Base-by-base conservation (phyloP, 371 early-diverging fungal species). In the Lichtheimia corymbifera region DNA sequence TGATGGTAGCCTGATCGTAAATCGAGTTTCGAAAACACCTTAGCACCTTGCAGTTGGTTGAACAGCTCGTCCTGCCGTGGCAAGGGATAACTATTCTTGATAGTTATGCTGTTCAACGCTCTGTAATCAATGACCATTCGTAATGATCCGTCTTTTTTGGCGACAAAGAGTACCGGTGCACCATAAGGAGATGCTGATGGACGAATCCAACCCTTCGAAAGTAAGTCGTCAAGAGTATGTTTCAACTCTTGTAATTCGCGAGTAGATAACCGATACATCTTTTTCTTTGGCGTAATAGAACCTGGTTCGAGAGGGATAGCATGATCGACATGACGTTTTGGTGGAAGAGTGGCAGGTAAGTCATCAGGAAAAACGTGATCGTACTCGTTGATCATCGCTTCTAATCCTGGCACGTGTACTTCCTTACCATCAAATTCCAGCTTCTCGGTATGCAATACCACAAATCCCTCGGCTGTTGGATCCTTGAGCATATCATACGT, bases 81-180 rank as follows among this genome's bases (percentile, higher is more conserved):
- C 0, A 88, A 22, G 0, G 77, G 78, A 59, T 76, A 60, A 0
- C 57, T 57, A 40, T 88, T 67, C 22, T 67, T 61, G 2, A 68
- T 54, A 0, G 84, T 87, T 0, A 73, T 22, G 6, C 51, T 28
- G 60, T 90, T 90, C 0, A 89, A 30, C 0, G 55, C 75, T 3
- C 67, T 42, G 11, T 71, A 73, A 41, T 77, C 68, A 4, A 73
- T 53, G 54, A 75, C 82, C 51, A 83, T 57, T 0, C 79, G 70
- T 27, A 84, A 12, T 2, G 58, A n/a, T 4, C 86, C 84, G 40
- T 82, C 77, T 44, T 85, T 84, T 65, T 88, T 58, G 2, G 6
- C 3, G 1, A 82, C 86, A 66, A 87, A 87, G 5, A 86, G 54
- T 2, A 84, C 69, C 9, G 87, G 87, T 7, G 84, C 73, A 1